phyloP scores from a whole-genome alignment of 768 basidiomycete genomes.

The Trametes cingulata region DNA sequence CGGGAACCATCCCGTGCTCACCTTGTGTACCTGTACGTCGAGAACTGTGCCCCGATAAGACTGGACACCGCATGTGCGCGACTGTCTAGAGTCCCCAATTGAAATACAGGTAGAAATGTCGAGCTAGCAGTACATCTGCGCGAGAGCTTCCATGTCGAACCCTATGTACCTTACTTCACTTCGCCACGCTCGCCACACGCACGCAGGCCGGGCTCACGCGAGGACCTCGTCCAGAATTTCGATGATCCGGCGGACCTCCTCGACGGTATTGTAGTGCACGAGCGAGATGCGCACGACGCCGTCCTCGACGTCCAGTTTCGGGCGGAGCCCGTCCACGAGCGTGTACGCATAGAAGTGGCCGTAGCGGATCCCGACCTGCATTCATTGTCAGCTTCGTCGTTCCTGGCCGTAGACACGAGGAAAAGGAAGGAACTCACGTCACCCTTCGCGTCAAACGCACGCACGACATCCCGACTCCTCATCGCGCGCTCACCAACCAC shows the following conservation, averaged over 20 bases:
- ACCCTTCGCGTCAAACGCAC: constrained; percentile 61
- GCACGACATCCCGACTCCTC: constrained; percentile 64
- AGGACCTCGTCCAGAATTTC: constrained; percentile 54
- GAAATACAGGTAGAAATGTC: too few species aligned
- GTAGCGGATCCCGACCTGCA: constrained; percentile 73
- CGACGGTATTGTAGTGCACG: constrained; percentile 78
- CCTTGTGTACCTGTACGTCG: too few species aligned
- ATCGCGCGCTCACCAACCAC: constrained; percentile 58
- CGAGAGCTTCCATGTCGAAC: too few species aligned
- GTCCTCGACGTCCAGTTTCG: constrained; percentile 60
- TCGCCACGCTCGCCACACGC: too few species aligned
- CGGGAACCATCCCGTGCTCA: too few species aligned
- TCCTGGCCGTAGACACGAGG: background rate
- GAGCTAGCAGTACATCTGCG: too few species aligned
- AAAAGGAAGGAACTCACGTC: constrained; percentile 45
- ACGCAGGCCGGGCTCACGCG: too few species aligned
- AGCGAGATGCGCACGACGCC: constrained; percentile 75
- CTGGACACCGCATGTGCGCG: too few species aligned
- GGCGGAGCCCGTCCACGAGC: constrained; percentile 51
- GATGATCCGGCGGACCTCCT: constrained; percentile 66
- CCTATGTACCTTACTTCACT: too few species aligned
- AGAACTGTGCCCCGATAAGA: too few species aligned
- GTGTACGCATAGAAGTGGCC: constrained; percentile 81
- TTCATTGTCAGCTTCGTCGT: background rate
- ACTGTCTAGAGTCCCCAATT: too few species aligned